phyloP scores from a whole-genome alignment of 805 yeast genomes.

The Candida silvatica region DNA sequence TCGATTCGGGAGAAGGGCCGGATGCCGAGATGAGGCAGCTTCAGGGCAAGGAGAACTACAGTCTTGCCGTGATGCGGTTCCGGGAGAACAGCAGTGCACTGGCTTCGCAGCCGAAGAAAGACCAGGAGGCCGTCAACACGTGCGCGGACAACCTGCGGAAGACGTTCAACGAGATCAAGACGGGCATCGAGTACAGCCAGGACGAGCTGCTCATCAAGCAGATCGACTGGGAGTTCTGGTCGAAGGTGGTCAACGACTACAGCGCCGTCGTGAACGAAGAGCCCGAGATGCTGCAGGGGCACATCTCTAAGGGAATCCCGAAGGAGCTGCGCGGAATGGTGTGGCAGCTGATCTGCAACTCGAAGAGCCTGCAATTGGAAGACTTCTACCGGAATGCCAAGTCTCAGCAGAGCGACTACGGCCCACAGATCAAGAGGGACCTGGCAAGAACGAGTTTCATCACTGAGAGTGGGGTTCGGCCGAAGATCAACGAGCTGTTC shows the following conservation, averaged over 20 bases:
- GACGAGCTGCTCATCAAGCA: constrained; percentile 24
- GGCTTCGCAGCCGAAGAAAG: constrained; percentile 37
- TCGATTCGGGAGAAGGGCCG: constrained; percentile 18
- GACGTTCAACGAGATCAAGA: constrained; percentile 38
- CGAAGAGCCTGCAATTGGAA: constrained; percentile 58
- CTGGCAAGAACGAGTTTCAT: constrained; percentile 79
- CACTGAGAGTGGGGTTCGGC: constrained; percentile 42
- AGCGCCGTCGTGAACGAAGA: constrained; percentile 53
- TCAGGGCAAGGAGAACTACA: constrained; percentile 35
- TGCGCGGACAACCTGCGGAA: constrained; percentile 37
- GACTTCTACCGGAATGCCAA: constrained; percentile 45
- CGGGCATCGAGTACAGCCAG: constrained; percentile 33
- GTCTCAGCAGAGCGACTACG: constrained; percentile 50
- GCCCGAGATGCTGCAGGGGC: constrained; percentile 48
- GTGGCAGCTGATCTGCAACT: constrained; percentile 84
- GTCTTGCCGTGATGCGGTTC: constrained; percentile 51
- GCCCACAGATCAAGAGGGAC: constrained; percentile 73
- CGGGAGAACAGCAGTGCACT: constrained; percentile 47
- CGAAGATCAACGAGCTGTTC: constrained; percentile 56
- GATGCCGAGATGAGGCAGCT: constrained; percentile 15
- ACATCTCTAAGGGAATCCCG: constrained; percentile 76
- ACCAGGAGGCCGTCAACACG: constrained; percentile 40
- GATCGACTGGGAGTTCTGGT: constrained; percentile 86
- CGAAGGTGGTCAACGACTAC: constrained; percentile 70
- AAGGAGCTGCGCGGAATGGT: constrained; percentile 77